Percentiles rank a stretch among this genome's conserved stretches.
Evolutionary conservation across 108 stramenopile genomes (phyloP).

Genomic region (Cyclotella kingstonii): DNA sequence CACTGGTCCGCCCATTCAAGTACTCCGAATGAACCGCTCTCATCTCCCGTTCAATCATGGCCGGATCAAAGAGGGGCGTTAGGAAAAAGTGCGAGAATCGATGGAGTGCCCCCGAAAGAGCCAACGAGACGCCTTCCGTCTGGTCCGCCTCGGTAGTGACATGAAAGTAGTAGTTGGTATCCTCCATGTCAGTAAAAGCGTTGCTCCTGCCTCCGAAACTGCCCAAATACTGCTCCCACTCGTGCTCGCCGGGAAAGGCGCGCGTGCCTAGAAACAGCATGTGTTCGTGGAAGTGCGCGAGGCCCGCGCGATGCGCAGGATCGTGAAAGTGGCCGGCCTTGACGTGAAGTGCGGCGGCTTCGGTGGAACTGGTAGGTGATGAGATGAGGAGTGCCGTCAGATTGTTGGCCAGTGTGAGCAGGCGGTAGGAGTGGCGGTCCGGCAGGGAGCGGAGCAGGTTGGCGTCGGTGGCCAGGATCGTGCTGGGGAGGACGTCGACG

Average conservation of each 20-base stretch:
- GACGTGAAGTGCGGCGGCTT: slow-evolving; percentile 79
- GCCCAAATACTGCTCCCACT: slow-evolving; percentile 83
- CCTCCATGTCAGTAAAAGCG: slow-evolving; percentile 95
- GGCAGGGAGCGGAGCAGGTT: slow-evolving; percentile 73
- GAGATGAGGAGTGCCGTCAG: slow-evolving; percentile 64
- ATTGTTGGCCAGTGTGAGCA: slow-evolving; percentile 63
- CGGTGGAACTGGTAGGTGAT: slow-evolving; percentile 59
- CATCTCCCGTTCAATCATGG: slow-evolving; percentile 90
- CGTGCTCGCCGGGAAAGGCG: slow-evolving; percentile 92
- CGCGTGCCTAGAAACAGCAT: slow-evolving; percentile 95
- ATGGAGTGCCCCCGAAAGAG: slow-evolving; percentile 86
- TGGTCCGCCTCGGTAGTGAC: slow-evolving; percentile 45
- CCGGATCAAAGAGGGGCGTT: slow-evolving; percentile 84
- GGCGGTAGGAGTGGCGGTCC: slow-evolving; percentile 64
- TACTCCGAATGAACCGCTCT: slow-evolving; percentile 97
- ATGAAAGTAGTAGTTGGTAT: slow-evolving; percentile 96
- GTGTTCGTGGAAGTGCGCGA: slow-evolving; percentile 93
- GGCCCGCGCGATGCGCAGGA: slow-evolving; percentile 45
- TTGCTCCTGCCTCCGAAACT: slow-evolving; percentile 89
- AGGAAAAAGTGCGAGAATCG: slow-evolving; percentile 96
- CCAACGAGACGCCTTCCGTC: slow-evolving; percentile 49
- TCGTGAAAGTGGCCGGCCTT: slow-evolving; percentile 88
- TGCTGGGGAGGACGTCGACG: not conserved
- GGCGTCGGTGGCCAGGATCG: slow-evolving; percentile 51
- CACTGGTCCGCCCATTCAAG: slow-evolving; percentile 87